Evolutionary conservation across 768 basidiomycete genomes (phyloP).

Genomic region (Boletus huronensis): DNA sequence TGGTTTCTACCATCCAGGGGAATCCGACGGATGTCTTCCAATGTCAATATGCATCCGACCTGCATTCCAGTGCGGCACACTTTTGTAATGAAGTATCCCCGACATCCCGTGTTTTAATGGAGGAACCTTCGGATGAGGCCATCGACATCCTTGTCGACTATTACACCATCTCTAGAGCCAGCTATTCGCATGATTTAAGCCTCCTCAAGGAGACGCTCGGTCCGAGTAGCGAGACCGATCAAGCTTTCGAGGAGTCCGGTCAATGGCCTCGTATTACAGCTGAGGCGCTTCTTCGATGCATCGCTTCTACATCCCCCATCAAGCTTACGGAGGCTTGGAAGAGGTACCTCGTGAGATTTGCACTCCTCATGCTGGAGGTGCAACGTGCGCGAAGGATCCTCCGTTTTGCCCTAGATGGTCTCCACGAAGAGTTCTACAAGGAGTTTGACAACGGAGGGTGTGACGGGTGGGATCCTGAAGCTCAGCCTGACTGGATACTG

Average conservation of each 20-base stretch:
- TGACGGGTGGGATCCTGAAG: constrained; percentile 16
- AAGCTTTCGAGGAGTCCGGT: constrained; percentile 14
- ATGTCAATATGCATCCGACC: neutral
- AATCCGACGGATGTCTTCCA: neutral
- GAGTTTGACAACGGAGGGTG: constrained; percentile 21
- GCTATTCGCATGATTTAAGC: neutral
- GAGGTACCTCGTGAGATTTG: constrained; percentile 23
- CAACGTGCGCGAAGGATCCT: constrained; percentile 37
- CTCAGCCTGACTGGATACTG: constrained; percentile 39
- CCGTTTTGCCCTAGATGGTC: constrained; percentile 11
- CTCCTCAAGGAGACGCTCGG: constrained; percentile 1
- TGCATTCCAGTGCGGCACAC: neutral
- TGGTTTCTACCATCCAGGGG: neutral
- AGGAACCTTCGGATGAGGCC: neutral
- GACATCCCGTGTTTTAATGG: neutral
- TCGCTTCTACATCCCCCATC: constrained; percentile 22
- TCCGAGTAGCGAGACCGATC: constrained; percentile 14
- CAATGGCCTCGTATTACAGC: constrained; percentile 38
- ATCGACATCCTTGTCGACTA: neutral
- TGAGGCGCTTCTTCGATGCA: constrained; percentile 21
- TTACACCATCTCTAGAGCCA: neutral
- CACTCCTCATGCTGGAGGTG: constrained; percentile 25
- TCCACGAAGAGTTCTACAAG: constrained; percentile 28
- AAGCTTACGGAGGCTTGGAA: constrained; percentile 26
- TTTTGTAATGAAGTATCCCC: neutral